phyloP scores from a whole-genome alignment of 2,329 filamentous ascomycete genomes.

The Alternaria burnsii region DNA sequence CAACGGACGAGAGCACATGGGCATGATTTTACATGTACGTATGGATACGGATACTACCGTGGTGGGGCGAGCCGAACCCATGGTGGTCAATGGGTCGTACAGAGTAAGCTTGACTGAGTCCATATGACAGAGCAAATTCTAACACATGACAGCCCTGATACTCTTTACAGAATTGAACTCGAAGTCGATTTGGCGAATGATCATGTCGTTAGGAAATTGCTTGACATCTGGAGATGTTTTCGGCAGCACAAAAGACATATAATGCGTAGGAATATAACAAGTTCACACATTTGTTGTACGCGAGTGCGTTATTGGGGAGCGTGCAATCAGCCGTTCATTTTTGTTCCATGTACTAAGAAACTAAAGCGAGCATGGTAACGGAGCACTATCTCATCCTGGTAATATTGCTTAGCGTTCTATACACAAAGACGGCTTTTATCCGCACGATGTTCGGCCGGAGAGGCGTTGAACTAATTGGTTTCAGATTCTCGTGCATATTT shows the following conservation, averaged over 20 bases:
- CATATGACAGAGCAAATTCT: constrained; percentile 8
- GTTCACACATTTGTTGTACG: neutral
- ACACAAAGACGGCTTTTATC: neutral
- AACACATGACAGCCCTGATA: constrained; percentile 25
- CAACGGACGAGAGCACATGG: constrained; percentile 40
- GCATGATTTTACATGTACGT: constrained; percentile 44
- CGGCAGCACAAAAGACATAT: neutral
- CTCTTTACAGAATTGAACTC: neutral
- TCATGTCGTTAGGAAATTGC: neutral
- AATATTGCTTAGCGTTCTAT: neutral
- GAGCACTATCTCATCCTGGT: neutral
- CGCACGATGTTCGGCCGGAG: neutral
- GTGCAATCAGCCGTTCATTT: neutral
- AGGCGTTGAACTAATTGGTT: neutral
- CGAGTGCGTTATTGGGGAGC: neutral
- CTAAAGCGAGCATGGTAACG: neutral
- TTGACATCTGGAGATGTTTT: neutral
- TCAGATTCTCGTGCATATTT: neutral
- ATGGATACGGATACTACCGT: constrained; percentile 47
- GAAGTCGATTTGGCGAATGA: neutral
- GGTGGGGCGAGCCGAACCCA: constrained; percentile 41
- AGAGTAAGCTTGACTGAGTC: constrained; percentile 22
- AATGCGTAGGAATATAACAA: neutral
- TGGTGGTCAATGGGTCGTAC: constrained; percentile 42
- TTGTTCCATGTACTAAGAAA: neutral